phyloP scores from a whole-genome alignment of 139 green algal species.

The Auxenochlorella pyrenoidosa region DNA sequence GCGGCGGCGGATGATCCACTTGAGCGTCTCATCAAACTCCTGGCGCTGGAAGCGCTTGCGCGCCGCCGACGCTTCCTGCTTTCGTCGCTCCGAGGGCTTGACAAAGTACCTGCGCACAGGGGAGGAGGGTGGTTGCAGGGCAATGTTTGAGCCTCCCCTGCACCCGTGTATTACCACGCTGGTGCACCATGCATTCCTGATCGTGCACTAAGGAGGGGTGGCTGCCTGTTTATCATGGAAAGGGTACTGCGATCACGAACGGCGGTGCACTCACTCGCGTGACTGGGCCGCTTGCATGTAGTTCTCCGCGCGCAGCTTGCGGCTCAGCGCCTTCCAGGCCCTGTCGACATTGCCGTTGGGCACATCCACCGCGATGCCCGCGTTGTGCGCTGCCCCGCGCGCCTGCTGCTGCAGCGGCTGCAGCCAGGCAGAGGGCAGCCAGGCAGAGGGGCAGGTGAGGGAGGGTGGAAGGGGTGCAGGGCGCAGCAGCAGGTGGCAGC shows the following conservation, averaged over 20 bases:
- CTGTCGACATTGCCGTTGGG: constrained; percentile 44
- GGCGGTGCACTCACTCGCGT: neutral
- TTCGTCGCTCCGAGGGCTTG: constrained; percentile 53
- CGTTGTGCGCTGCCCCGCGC: neutral
- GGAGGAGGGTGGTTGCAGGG: neutral
- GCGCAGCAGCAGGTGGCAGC: neutral
- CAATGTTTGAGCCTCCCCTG: too few relatives aligned
- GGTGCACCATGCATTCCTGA: too few relatives aligned
- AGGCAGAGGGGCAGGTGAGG: neutral
- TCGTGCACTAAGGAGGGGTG: too few relatives aligned
- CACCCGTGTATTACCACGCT: too few relatives aligned
- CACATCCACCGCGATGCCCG: constrained; percentile 36
- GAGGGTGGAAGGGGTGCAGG: neutral
- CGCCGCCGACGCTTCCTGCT: constrained; percentile 23
- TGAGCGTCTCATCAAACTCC: constrained; percentile 52
- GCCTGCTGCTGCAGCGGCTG: neutral
- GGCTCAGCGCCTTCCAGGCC: constrained; percentile 32
- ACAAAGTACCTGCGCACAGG: neutral
- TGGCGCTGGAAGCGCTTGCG: constrained; percentile 15
- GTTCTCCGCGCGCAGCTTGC: constrained; percentile 35
- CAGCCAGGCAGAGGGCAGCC: neutral
- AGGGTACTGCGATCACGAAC: too few relatives aligned
- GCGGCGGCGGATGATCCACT: constrained; percentile 55
- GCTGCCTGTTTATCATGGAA: too few relatives aligned
- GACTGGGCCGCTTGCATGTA: constrained; percentile 8